Percentiles rank a stretch among this genome's conserved stretches.
These are phyloP conservation scores for Carex parvula DNA, from an alignment of 176 grass and related monocot species.

Conservation along the genomic window DNA sequence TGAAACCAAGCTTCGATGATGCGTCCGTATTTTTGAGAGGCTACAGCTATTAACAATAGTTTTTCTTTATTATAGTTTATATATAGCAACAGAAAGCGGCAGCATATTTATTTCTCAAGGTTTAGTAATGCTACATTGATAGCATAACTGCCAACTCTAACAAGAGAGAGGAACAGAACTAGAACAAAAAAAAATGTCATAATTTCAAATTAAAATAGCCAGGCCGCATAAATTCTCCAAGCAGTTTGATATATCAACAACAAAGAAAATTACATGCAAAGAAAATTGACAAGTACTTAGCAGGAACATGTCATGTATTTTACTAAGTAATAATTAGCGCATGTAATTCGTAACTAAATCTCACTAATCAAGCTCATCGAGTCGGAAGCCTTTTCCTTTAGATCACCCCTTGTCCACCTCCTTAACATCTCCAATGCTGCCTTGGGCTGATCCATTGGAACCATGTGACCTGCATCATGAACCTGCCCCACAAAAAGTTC, in stretches of 20 bases:
- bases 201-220: neutral
- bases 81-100: neutral
- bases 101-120: neutral
- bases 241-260: neutral
- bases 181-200: neutral
- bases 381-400: slow-evolving; percentile 11
- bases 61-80: neutral
- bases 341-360: slow-evolving; percentile 6
- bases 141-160: neutral
- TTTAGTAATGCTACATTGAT: neutral
- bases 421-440: slow-evolving; percentile 86
- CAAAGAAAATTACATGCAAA: neutral
- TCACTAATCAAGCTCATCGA: slow-evolving; percentile 1
- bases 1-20: neutral
- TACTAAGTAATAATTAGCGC: neutral
- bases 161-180: neutral
- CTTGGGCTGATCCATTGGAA: slow-evolving; percentile 95
- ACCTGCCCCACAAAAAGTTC: slow-evolving; percentile 34
- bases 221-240: neutral
- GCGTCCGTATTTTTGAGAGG: neutral
- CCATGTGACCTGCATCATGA: slow-evolving; percentile 88
- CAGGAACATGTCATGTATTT: neutral
- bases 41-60: neutral
- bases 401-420: slow-evolving; percentile 63
- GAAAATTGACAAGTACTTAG: neutral